Evolutionary conservation across 805 yeast species (phyloP), one percentile per base, ranked within the genome.

Genomic region (Priceomyces carsonii): DNA sequence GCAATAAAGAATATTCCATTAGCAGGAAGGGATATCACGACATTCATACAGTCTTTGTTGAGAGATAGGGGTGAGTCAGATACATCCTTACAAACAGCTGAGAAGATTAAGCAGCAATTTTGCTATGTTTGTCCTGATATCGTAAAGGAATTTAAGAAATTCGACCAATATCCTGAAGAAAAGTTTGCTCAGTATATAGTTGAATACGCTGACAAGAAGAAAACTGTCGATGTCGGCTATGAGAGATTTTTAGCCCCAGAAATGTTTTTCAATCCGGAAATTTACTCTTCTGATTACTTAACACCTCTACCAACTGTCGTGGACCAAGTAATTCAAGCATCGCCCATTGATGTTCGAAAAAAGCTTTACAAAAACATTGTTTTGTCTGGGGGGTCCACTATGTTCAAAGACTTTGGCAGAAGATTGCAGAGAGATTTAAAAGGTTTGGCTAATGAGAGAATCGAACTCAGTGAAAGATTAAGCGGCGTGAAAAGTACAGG

Each of bases 181-280:
- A 85, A 88, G 63, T 88, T 93, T 71, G 95, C 95, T 26, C 91
- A 91, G 66, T 89, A 87, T 63, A 75, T 87, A 26, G 93, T 87
- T 18, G 96, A 91, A 58, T 81, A 82, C 18, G 85, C 84, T 41
- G 85, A 86, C 32, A 74, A 75, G 38, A 71, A 73, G 48, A 79
- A 76, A 39, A 60, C 68, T 22, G 93, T 93, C 44, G 99, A 93
- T 62, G 93, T 93, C 41, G 99, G 98, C 36, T 93, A 93, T 63
- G 99, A 93, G 69, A 77, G 98, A 50, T 93, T 93, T 63, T 76
- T 93, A 61, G 99, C 99, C 1, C 98, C 99, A n/a, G 99, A 93
- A 63, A 90, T 93, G 53, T 93, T 93, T 68, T 93, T 93, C 78
- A 89, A 86, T 58, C 99, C 99, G 9, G 99, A 93, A 63, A 93